Conservation (phyloP, 805 yeast species). For the Peterozyma toletana region DNA sequence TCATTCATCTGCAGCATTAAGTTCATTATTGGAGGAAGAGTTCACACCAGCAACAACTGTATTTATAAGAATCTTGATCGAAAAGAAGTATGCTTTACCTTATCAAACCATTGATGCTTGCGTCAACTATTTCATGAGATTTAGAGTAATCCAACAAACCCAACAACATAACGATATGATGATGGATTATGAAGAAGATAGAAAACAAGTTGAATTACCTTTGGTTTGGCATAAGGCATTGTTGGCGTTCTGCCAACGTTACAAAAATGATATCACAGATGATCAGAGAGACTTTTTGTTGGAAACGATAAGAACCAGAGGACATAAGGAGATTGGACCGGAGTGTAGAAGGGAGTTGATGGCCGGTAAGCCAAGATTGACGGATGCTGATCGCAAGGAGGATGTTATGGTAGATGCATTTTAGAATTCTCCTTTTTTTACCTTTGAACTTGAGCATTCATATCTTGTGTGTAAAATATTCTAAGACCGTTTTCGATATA, state of each 20-base stretch:
- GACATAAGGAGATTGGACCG: constrained; percentile 83
- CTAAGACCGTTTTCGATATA: no score
- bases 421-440: constrained; percentile 3
- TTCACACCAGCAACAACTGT: constrained; percentile 86
- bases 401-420: constrained; percentile 24
- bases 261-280: constrained; percentile 96
- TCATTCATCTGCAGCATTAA: constrained; percentile 93
- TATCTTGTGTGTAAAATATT: no score
- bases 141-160: constrained; percentile 50
- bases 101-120: constrained; percentile 92
- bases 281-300: constrained; percentile 93
- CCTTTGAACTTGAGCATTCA: no score
- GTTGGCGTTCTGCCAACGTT: constrained; percentile 89
- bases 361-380: constrained; percentile 68
- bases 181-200: constrained; percentile 27
- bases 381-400: constrained; percentile 14
- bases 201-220: constrained; percentile 51
- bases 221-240: constrained; percentile 98
- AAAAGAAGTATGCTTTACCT: constrained; percentile 94
- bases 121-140: constrained; percentile 90
- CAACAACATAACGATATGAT: constrained; percentile 26
- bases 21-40: constrained; percentile 75
- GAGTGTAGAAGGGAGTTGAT: constrained; percentile 90
- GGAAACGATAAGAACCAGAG: constrained; percentile 86
- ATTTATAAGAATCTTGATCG: constrained; percentile 81